phyloP scores from a whole-genome alignment of 1,284 basidiomycete genomes.

The Ganoderma lingzhi region DNA sequence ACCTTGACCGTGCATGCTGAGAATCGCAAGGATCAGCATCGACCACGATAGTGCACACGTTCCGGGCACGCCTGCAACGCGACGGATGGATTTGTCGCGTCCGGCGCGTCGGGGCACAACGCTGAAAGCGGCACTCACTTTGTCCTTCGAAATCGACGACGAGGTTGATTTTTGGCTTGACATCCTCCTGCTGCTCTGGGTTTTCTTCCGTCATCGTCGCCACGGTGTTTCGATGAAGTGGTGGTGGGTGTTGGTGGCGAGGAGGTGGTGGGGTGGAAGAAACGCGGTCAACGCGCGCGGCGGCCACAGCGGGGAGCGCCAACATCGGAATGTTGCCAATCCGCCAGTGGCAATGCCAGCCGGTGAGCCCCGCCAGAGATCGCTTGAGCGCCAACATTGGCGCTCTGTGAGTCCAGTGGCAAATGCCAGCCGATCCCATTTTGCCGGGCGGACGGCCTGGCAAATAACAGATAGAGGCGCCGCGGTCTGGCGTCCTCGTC shows the following conservation, averaged over 20 bases:
- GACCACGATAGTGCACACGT: background rate
- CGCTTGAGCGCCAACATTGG: background rate
- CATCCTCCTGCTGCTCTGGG: conserved; percentile 54
- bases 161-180: conserved; percentile 74
- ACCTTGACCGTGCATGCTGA: conserved; percentile 63
- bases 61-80: background rate
- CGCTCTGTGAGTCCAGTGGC: background rate
- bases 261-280: background rate
- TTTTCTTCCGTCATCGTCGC: conserved; percentile 41
- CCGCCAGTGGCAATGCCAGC: too few species aligned
- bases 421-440: too few species aligned
- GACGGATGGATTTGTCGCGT: conserved; percentile 14
- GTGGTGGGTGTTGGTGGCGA: background rate
- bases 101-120: conserved; percentile 13
- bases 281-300: conserved; percentile 18
- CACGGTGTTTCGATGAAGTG: background rate
- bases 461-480: too few species aligned
- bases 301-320: background rate
- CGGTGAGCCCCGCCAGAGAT: too few species aligned
- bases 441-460: too few species aligned
- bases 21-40: background rate
- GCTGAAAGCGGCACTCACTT: conserved; percentile 40
- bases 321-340: too few species aligned
- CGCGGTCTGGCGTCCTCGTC: background rate
- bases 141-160: conserved; percentile 59